Conservation (phyloP, 345 rosid species). For the Euclidium syriacum region DNA sequence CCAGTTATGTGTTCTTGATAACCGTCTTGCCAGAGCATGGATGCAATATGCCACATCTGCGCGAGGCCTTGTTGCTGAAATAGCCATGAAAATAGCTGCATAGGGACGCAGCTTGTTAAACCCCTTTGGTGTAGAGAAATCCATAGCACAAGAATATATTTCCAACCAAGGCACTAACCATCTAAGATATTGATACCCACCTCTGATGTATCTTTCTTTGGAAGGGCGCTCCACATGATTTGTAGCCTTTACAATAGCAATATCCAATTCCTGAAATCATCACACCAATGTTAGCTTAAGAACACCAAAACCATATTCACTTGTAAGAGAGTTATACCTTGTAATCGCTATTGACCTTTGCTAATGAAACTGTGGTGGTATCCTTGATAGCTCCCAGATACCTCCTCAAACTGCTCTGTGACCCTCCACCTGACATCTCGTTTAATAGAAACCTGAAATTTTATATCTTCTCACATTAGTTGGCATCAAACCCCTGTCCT, state of each 20-base stretch:
- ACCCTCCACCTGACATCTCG: conserved; percentile 78
- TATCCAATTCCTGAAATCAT: conserved; percentile 75
- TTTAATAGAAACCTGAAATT: conserved; percentile 22
- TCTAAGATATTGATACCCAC: conserved; percentile 33
- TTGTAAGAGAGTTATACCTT: conserved; percentile 47
- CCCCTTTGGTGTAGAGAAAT: background rate
- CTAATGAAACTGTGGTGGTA: conserved; percentile 94
- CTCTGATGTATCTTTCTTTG: conserved; percentile 79
- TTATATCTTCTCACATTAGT: background rate
- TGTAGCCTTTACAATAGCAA: conserved; percentile 92
- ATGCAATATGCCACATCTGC: conserved; percentile 99
- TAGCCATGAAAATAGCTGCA: conserved; percentile 86
- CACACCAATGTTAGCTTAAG: conserved; percentile 1
- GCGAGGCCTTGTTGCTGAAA: conserved; percentile 96
- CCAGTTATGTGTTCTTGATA: conserved; percentile 93
- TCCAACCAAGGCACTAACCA: conserved; percentile 12
- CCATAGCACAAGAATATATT: background rate
- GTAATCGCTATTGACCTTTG: conserved; percentile 93
- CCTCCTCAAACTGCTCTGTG: conserved; percentile 86
- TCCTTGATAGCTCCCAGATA: conserved; percentile 97
- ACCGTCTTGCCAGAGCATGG: conserved; percentile 82
- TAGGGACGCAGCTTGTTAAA: background rate
- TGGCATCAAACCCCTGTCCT: background rate
- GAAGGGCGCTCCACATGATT: conserved; percentile 94
- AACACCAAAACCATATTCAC: background rate